Evolutionary conservation across 208 protist species (phyloP).

Genomic region (Trichomonas gallinae): DNA sequence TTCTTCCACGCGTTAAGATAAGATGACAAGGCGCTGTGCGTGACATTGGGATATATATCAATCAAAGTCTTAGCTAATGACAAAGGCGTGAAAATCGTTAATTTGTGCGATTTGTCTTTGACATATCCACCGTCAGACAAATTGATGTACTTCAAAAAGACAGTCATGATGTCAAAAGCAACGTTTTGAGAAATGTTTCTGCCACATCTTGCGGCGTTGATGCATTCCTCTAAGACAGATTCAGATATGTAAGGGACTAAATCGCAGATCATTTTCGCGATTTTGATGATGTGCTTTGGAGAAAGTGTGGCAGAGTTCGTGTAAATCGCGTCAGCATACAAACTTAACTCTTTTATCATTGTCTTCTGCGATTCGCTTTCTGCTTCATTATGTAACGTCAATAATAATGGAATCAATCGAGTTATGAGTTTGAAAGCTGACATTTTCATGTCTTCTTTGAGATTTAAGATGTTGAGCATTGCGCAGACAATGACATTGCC

Average conservation of each 20-base stretch:
- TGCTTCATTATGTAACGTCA: neutral
- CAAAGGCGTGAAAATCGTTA: neutral
- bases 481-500: neutral
- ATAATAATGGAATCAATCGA: neutral
- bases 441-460: neutral
- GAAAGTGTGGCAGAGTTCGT: neutral
- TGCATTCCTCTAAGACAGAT: neutral
- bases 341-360: neutral
- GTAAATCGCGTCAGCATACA: neutral
- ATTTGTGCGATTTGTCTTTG: neutral
- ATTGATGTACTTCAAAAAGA: neutral
- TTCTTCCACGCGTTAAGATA: neutral
- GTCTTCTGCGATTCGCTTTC: neutral
- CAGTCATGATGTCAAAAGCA: neutral
- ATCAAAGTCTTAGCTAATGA: neutral
- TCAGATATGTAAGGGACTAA: neutral
- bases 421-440: neutral
- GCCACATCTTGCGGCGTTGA: neutral
- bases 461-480: neutral
- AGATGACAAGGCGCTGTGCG: neutral
- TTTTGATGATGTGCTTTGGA: neutral
- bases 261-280: neutral
- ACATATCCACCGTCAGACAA: neutral
- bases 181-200: neutral
- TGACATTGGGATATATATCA: neutral